Conservation (phyloP, 768 basidiomycete genomes). For the Pleurotus cornucopiae region DNA sequence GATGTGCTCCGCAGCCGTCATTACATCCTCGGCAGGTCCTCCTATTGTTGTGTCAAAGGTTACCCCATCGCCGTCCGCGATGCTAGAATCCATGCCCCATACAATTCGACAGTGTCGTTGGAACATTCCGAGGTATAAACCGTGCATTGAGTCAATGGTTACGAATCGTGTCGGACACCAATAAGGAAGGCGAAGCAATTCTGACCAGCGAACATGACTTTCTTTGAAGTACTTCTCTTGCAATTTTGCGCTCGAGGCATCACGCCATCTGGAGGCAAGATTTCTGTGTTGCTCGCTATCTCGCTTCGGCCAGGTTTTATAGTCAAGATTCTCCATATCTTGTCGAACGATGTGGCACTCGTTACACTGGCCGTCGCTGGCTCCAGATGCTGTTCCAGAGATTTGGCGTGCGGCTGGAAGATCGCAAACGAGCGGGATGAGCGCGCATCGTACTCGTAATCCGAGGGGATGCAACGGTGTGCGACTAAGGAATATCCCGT, state of each 20-base stretch:
- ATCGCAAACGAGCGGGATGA: conserved; percentile 25
- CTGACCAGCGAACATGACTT: conserved; percentile 23
- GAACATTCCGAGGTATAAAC: conserved; percentile 23
- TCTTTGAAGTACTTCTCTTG: conserved; percentile 10
- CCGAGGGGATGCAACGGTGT: background rate
- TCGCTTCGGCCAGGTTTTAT: conserved; percentile 11
- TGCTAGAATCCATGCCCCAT: conserved; percentile 12
- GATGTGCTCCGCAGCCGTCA: background rate
- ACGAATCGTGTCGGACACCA: conserved; percentile 23
- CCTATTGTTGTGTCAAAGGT: background rate
- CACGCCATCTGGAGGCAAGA: conserved; percentile 13
- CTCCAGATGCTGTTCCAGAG: conserved; percentile 18
- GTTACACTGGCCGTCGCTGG: conserved; percentile 17
- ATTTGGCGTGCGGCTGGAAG: conserved; percentile 27
- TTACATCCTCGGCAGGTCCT: background rate
- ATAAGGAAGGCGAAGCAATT: conserved; percentile 27
- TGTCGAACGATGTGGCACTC: conserved; percentile 12
- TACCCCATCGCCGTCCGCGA: conserved; percentile 5
- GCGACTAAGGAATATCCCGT: background rate
- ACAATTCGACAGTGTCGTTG: conserved; percentile 21
- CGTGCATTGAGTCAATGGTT: conserved; percentile 33
- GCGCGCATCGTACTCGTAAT: background rate
- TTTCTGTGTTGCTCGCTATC: conserved; percentile 10
- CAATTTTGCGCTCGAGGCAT: conserved; percentile 10
- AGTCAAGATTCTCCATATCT: conserved; percentile 15